These are phyloP conservation scores for Phaffomyces opuntiae DNA, from an alignment of 805 yeast species.

Conservation along the genomic window DNA sequence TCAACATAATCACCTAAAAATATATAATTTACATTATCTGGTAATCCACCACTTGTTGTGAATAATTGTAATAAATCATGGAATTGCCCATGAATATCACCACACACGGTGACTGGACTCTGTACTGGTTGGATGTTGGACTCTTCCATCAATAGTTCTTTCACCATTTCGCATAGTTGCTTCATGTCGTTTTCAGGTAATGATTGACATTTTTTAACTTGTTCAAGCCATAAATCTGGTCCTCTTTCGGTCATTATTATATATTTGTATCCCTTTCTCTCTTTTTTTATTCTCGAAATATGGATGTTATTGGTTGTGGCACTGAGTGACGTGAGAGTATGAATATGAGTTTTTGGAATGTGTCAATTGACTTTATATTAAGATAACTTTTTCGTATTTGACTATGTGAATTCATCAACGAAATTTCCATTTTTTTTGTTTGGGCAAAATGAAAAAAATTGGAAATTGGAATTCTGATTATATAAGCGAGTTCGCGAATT, in stretches of 20 bases:
- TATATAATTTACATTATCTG: conserved; percentile 72
- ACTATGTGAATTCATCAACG: too few species aligned
- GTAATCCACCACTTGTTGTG: conserved; percentile 88
- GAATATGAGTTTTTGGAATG: too few species aligned
- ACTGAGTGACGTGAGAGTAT: not conserved
- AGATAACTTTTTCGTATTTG: too few species aligned
- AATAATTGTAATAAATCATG: conserved; percentile 90
- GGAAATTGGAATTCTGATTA: too few species aligned
- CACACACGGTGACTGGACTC: conserved; percentile 92
- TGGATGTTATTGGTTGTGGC: not conserved
- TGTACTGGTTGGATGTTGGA: conserved; percentile 91
- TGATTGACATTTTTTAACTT: conserved; percentile 82
- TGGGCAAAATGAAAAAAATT: too few species aligned
- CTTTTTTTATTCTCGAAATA: too few species aligned
- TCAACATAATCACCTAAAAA: conserved; percentile 96
- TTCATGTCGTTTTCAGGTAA: conserved; percentile 92
- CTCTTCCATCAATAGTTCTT: conserved; percentile 92
- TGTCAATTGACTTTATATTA: too few species aligned
- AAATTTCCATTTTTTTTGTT: too few species aligned
- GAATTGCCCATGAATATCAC: conserved; percentile 97
- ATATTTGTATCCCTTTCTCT: not conserved
- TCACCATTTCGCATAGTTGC: conserved; percentile 89
- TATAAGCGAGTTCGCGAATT: too few species aligned
- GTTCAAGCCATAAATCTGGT: conserved; percentile 96
- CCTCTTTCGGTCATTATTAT: conserved; percentile 58